Evolutionary conservation across 164 flowering plant genomes (phyloP), one percentile per base, ranked within the genome.

Genomic region (Sextonia rubra): DNA sequence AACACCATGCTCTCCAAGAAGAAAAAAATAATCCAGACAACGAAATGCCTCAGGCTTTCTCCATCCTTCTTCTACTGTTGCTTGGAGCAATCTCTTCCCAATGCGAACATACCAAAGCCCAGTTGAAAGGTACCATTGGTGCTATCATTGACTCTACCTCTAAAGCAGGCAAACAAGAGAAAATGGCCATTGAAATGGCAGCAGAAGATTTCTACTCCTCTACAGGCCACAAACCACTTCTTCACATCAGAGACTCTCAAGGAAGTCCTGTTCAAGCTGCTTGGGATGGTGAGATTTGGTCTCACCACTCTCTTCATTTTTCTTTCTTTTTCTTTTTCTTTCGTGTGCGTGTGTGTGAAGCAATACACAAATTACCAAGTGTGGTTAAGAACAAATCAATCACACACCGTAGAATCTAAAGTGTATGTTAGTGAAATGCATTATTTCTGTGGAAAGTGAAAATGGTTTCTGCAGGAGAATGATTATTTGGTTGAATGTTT

Each of bases 151-250:
- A 85, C 47, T 60, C 18, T 2, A 58, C 68, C 29, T 70, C 86
- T 17, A 76, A 78, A 3, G 62, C 66, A 0, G 88, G 88, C 22
- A 80, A 74, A 74, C 85, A 85, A 79, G 71, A 74, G 60, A 73
- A 58, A 77, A 69, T 63, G 1, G 84, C 86, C 56, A 73, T 86
- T 73, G 80, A 82, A 64, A 78, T 83, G 12, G 88, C 85, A 17
- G 77, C 68, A 30, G 27, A 60, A 29, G 69, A 71, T 61, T 79
- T 78, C 76, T 77, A 68, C 70, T 37, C 56, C 7, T 26, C 22
- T 18, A 75, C 78, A 14, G 60, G 49, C 44, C 20, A 63, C 44
- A 69, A 71, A 23, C 30, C 80, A 0, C 67, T 74, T 5, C 78
- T 81, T 5, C 74, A 81, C 24, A 66, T 84, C 47, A 61, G 25